Conservation (phyloP, 768 basidiomycete species). For the Collybiopsis luxurians region DNA sequence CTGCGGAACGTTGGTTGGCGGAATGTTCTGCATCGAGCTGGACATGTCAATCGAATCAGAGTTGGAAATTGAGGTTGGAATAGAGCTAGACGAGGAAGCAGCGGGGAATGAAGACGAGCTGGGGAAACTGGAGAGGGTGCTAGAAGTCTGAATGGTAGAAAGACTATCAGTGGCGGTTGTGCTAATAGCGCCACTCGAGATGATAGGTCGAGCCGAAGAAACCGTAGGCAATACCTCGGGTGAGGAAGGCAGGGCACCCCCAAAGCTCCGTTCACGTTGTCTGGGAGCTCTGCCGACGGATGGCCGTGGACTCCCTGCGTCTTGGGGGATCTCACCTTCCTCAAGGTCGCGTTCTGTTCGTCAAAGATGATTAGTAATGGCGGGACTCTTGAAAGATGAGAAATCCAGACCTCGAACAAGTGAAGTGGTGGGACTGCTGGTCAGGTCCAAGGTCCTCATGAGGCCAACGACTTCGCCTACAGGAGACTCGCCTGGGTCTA, state of each 20-base stretch:
- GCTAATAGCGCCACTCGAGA: not conserved
- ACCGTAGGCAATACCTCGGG: constrained; percentile 3
- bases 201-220: not conserved
- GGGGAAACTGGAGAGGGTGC: constrained; percentile 5
- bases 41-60: not conserved
- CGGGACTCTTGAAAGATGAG: not conserved
- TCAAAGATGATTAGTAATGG: not conserved
- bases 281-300: not conserved
- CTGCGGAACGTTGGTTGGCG: not conserved
- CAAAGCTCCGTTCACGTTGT: not conserved
- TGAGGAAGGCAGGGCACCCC: constrained; percentile 4
- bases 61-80: constrained; percentile 1
- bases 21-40: not conserved
- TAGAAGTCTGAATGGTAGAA: not conserved
- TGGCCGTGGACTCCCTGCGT: not conserved
- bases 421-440: constrained; percentile 2
- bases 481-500: not conserved
- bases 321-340: constrained; percentile 5
- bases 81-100: constrained; percentile 2
- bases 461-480: constrained; percentile 3
- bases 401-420: not conserved
- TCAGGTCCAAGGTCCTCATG: constrained; percentile 1
- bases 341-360: not conserved
- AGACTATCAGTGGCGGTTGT: not conserved
- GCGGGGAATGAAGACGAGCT: not conserved